Base-by-base conservation (phyloP, 2,329 filamentous ascomycete genomes). In the Calcarisporium arbuscula region DNA sequence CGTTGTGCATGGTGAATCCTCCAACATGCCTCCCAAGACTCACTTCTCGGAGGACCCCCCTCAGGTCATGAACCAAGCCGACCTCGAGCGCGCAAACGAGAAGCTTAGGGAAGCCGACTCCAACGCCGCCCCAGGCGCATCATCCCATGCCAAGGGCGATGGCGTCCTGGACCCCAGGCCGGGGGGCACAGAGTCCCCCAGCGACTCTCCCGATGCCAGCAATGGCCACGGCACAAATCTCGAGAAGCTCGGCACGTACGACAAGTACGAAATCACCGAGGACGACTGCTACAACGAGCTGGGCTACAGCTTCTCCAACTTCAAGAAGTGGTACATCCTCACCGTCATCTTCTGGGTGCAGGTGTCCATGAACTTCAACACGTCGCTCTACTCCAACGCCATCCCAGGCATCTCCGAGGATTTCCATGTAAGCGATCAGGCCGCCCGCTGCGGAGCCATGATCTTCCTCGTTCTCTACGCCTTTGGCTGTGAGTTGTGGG, bases 401-500 rank as follows among this genome's bases (percentile, higher is more conserved):
- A 63, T 83, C 19, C 52, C 54, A 2, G 80, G 81, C 17, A 84
- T 87, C 32, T 65, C 73, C 0, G 64, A 79, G 15, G 71, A 87
- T 41, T 92, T 85, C 45, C 46, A 61, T 30, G 79, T 90, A 41
- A 82, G 77, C 41, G 63, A 64, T 19, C 82, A 86, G 55, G 77
- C 73, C 5, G 84, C 80, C 5, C 75, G 84, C 35, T 73, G 76
- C 37, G 85, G 85, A 53, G 82, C 84, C 39, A 81, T 84, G 62
- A 75, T 88, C 42, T 92, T 90, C 62, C 62, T 94, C 25, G 71
- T 92, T 32, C 58, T 80, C 3, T 92, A 94, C 55, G 85, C 85
- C 23, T 89, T 92, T 53, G 86, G 86, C 22, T 92, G 86, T 55
- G 86, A 92, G 57, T 70, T 90, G 0, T 92, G 86, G 86, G 86